Conservation (phyloP, 148 eudicot species). For the Cornus suecica region DNA sequence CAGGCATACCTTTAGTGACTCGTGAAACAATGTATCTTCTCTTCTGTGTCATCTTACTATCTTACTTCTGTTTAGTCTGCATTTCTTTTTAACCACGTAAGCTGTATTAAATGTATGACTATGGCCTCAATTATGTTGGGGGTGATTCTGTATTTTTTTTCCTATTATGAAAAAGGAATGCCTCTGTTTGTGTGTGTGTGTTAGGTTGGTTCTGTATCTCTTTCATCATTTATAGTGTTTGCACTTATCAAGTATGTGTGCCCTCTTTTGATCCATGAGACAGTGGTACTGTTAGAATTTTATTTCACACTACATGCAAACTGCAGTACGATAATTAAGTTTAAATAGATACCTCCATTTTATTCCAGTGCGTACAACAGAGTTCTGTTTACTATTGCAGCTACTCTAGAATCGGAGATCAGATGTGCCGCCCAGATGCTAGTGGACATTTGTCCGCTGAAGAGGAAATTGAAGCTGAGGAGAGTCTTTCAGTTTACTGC, state of each 20-base stretch:
- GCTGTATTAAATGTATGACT: background rate
- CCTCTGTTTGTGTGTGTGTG: background rate
- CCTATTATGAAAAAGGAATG: no score
- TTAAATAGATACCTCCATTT: conserved; percentile 9
- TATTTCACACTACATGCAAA: background rate
- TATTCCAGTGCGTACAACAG: conserved; percentile 24
- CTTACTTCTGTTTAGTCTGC: background rate
- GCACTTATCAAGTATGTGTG: no score
- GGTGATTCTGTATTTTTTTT: background rate
- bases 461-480: conserved; percentile 77
- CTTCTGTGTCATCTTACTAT: conserved; percentile 7
- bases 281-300: background rate
- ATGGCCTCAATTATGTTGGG: background rate
- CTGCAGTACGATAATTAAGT: background rate
- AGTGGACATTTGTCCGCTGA: conserved; percentile 68
- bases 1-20: conserved; percentile 88
- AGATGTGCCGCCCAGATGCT: conserved; percentile 75
- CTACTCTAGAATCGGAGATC: conserved; percentile 68
- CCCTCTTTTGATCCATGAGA: background rate
- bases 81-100: no score
- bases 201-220: background rate
- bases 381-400: conserved; percentile 46
- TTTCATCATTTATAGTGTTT: background rate
- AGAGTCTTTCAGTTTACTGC: conserved; percentile 80
- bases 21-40: conserved; percentile 68